Conservation (phyloP, 495 filamentous ascomycete genomes). For the Penicillium dipodomyicola region DNA sequence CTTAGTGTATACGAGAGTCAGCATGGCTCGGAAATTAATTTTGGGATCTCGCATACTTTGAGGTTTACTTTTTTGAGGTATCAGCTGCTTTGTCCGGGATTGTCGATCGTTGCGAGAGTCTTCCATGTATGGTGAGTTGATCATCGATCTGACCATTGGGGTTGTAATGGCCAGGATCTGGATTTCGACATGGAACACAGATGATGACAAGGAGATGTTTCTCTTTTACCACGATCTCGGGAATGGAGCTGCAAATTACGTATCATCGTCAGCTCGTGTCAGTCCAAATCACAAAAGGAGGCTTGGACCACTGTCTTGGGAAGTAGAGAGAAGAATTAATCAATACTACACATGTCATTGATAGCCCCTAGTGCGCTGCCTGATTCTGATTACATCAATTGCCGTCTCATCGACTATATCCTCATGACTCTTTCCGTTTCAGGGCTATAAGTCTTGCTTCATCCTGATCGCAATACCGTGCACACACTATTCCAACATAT, state of each 20-base stretch:
- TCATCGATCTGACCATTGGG: not conserved
- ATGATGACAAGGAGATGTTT: not conserved
- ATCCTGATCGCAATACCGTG: too few relatives aligned
- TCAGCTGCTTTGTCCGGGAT: conserved; percentile 3
- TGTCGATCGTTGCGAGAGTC: not conserved
- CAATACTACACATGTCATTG: too few relatives aligned
- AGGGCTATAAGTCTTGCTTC: conserved; percentile 1
- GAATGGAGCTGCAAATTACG: not conserved
- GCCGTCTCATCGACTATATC: not conserved
- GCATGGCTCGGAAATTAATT: not conserved
- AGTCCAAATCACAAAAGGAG: conserved; percentile 4
- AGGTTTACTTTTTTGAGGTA: not conserved
- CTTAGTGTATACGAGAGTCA: conserved; percentile 1
- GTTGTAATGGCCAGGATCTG: conserved; percentile 1
- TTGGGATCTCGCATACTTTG: not conserved
- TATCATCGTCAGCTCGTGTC: conserved; percentile 6
- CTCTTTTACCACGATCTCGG: not conserved
- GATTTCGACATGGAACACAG: not conserved
- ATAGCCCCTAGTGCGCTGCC: not conserved
- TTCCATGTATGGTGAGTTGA: not conserved
- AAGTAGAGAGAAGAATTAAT: too few relatives aligned
- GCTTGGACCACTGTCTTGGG: not conserved
- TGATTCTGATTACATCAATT: not conserved
- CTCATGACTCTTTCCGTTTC: not conserved
- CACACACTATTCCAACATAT: not conserved